A percentile compares a stretch with the other conserved stretches of the same genome.
Conservation (phyloP, 1,139 yeast species). For the Debaryomyces nepalensis region DNA sequence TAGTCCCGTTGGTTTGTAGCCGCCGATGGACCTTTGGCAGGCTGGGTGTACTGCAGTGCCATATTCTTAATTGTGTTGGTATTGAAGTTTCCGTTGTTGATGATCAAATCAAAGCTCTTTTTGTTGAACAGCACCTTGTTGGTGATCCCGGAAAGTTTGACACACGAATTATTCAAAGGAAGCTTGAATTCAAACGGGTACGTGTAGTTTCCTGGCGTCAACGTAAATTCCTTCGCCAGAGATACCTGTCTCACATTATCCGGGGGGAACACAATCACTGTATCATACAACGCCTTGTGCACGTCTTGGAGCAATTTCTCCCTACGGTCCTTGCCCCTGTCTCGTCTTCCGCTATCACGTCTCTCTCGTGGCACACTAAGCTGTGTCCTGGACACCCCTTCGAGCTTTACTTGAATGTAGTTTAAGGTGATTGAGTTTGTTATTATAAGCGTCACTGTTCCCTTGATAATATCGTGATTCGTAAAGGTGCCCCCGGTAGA, state of each 20-base stretch:
- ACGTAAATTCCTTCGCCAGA: constrained; percentile 56
- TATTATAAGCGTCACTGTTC: constrained; percentile 49
- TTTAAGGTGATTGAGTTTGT: constrained; percentile 53
- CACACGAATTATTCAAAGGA: constrained; percentile 57
- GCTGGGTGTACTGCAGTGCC: constrained; percentile 24
- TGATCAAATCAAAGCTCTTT: constrained; percentile 35
- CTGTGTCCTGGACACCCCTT: constrained; percentile 54
- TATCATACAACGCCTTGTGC: constrained; percentile 61
- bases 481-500: constrained; percentile 53
- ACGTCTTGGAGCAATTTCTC: constrained; percentile 43
- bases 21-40: constrained; percentile 2
- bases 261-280: constrained; percentile 65
- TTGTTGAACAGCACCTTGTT: constrained; percentile 43
- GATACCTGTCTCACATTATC: constrained; percentile 53
- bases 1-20: constrained; percentile 23
- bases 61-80: constrained; percentile 25
- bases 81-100: constrained; percentile 43
- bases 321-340: constrained; percentile 19
- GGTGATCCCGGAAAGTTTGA: constrained; percentile 46
- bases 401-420: constrained; percentile 61
- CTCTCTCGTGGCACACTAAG: constrained; percentile 33
- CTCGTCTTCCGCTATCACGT: constrained; percentile 19
- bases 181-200: constrained; percentile 62
- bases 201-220: constrained; percentile 61
- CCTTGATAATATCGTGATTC: constrained; percentile 54